Conservation (phyloP, 306 rosid species). For the Erythrophleum fordii region DNA sequence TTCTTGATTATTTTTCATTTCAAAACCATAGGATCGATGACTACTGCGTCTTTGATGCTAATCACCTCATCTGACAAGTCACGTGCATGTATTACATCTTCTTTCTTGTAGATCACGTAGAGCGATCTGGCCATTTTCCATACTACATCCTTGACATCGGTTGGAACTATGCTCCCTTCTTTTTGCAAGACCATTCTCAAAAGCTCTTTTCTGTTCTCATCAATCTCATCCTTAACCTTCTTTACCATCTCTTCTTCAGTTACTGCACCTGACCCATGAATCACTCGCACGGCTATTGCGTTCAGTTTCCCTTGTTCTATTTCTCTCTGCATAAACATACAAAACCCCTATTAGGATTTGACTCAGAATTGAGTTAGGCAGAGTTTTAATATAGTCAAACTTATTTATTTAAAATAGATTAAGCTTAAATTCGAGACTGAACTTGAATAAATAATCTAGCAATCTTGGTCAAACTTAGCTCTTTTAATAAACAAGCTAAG, state of each 20-base stretch:
- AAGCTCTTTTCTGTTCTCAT: slow-evolving; percentile 47
- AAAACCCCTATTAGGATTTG: not conserved
- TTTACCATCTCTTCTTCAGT: slow-evolving; percentile 43
- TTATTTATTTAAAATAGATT: too few species aligned
- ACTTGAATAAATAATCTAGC: too few species aligned
- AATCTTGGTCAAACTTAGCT: too few species aligned
- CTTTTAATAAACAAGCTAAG: too few species aligned
- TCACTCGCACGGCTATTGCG: slow-evolving; percentile 40
- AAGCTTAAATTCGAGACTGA: too few species aligned
- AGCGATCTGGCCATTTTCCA: slow-evolving; percentile 57
- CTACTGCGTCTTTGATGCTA: slow-evolving; percentile 37
- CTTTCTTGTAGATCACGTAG: slow-evolving; percentile 53
- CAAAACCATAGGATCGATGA: slow-evolving; percentile 43
- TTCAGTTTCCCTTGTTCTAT: slow-evolving; percentile 57
- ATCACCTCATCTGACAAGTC: slow-evolving; percentile 36
- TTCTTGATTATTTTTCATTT: not conserved
- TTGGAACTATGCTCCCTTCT: slow-evolving; percentile 49
- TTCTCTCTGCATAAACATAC: slow-evolving; percentile 47
- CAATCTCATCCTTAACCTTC: slow-evolving; percentile 31
- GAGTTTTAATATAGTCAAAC: too few species aligned
- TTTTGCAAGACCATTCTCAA: slow-evolving; percentile 53
- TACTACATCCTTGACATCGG: slow-evolving; percentile 62
- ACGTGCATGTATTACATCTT: slow-evolving; percentile 49
- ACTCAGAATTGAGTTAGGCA: too few species aligned
- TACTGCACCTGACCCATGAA: slow-evolving; percentile 35